Conservation (phyloP, 2,329 filamentous ascomycete genomes). For the Chrysoporthe austroafricana region DNA sequence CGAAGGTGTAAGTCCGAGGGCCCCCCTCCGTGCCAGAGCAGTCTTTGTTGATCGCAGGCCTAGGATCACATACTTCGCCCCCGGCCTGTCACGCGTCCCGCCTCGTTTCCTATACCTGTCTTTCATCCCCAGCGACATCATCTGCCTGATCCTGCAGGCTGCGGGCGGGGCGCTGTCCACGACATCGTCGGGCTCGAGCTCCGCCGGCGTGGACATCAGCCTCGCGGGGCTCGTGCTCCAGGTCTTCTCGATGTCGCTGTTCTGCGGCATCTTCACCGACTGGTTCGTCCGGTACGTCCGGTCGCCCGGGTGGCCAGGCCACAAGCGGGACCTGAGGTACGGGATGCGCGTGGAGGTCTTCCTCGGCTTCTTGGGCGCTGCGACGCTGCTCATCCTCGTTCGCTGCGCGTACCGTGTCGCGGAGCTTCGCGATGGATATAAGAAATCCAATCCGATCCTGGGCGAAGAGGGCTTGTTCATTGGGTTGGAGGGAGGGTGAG, state of each 20-base stretch:
- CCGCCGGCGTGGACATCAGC: constrained; percentile 51
- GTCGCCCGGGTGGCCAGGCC: constrained; percentile 29
- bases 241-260: constrained; percentile 51
- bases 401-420: constrained; percentile 62
- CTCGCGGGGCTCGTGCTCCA: constrained; percentile 57
- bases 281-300: constrained; percentile 43
- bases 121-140: constrained; percentile 54
- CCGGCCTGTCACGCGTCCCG: constrained; percentile 35
- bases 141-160: constrained; percentile 57
- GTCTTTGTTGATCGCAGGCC: not conserved
- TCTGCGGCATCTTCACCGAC: constrained; percentile 46
- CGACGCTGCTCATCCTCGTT: constrained; percentile 59
- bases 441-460: constrained; percentile 48
- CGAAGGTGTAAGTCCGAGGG: constrained; percentile 36
- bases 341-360: constrained; percentile 50
- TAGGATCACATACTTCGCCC: constrained; percentile 36
- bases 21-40: not conserved
- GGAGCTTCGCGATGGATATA: constrained; percentile 62
- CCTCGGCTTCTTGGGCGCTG: constrained; percentile 51
- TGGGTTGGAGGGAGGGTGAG: constrained; percentile 48
- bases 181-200: constrained; percentile 41
- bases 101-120: constrained; percentile 40
- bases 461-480: constrained; percentile 52
- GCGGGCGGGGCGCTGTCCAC: constrained; percentile 52
- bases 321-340: constrained; percentile 26